Conservation (phyloP, 1,139 yeast species). For the Chernovozyma sophiae-reginae region DNA sequence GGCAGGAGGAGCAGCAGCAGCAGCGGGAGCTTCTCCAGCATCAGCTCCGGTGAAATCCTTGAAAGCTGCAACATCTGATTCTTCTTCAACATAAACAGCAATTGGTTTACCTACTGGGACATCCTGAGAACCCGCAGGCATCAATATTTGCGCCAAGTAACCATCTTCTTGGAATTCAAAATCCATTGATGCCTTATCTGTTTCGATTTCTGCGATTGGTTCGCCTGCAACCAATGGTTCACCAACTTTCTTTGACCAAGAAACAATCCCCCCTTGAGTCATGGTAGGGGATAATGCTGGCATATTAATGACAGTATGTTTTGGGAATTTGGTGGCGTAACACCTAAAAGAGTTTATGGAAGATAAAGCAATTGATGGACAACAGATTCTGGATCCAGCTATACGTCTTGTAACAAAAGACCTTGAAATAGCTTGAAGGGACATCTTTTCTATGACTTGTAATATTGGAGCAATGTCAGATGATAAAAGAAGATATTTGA, state of each 20-base stretch:
- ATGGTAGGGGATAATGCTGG: conserved; percentile 97
- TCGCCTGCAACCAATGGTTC: conserved; percentile 88
- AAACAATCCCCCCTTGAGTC: conserved; percentile 90
- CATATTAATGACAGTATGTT: conserved; percentile 74
- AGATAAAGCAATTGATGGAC: conserved; percentile 1
- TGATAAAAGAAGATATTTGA: not conserved
- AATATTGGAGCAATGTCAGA: not conserved
- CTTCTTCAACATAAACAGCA: conserved; percentile 92
- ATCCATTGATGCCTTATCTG: conserved; percentile 99
- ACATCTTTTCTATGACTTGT: conserved; percentile 2
- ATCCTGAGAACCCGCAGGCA: conserved; percentile 85
- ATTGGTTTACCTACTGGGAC: conserved; percentile 92
- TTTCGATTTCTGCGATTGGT: conserved; percentile 92
- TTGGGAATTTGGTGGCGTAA: conserved; percentile 51
- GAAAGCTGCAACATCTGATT: conserved; percentile 81
- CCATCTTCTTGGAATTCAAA: conserved; percentile 99
- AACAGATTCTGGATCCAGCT: not conserved
- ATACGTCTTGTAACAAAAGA: conserved; percentile 6
- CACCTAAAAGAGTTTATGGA: conserved; percentile 19
- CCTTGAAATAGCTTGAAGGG: conserved; percentile 7
- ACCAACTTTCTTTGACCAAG: conserved; percentile 87
- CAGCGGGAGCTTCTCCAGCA: conserved; percentile 58
- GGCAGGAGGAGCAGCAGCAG: conserved; percentile 27
- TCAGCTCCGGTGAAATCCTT: conserved; percentile 80
- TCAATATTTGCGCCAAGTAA: conserved; percentile 82